These are phyloP conservation scores for Anthostomella pinea DNA, from an alignment of 2,329 filamentous ascomycete species.

Conservation along the genomic window DNA sequence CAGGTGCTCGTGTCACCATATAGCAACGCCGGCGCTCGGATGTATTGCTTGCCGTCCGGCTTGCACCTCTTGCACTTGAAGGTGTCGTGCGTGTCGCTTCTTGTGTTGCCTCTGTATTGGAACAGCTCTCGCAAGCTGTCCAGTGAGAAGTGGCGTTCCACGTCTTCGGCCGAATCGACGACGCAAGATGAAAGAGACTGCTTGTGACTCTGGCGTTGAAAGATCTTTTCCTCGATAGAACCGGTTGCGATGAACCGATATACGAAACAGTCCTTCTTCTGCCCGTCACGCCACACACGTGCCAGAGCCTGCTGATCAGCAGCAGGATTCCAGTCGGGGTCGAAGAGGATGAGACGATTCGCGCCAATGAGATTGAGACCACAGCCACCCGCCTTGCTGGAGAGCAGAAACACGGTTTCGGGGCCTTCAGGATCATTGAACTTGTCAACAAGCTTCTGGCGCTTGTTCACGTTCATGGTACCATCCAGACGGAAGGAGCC, in stretches of 20 bases:
- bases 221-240: slow-evolving; percentile 98
- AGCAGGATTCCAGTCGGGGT: slow-evolving; percentile 97
- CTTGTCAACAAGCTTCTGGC: slow-evolving; percentile 93
- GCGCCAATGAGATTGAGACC: slow-evolving; percentile 81
- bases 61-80: slow-evolving; percentile 98
- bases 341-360: slow-evolving; percentile 83
- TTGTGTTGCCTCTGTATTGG: slow-evolving; percentile 82
- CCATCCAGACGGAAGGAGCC: slow-evolving; percentile 88
- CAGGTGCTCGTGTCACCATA: slow-evolving; percentile 99
- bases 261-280: slow-evolving; percentile 99
- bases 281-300: slow-evolving; percentile 96
- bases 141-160: slow-evolving; percentile 92
- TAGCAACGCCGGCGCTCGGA: slow-evolving; percentile 91
- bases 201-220: slow-evolving; percentile 97
- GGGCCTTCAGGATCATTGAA: slow-evolving; percentile 91
- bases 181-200: slow-evolving; percentile 95
- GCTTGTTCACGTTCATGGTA: slow-evolving; percentile 96
- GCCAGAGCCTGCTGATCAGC: slow-evolving; percentile 96
- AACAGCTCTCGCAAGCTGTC: slow-evolving; percentile 91
- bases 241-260: slow-evolving; percentile 99
- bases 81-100: slow-evolving; percentile 93
- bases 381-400: slow-evolving; percentile 93
- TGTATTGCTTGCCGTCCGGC: slow-evolving; percentile 78
- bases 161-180: slow-evolving; percentile 93
- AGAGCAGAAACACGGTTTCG: slow-evolving; percentile 94